Evolutionary conservation across 2,329 filamentous ascomycete species (phyloP).

Genomic region (Fusarium pseudonygamai): DNA sequence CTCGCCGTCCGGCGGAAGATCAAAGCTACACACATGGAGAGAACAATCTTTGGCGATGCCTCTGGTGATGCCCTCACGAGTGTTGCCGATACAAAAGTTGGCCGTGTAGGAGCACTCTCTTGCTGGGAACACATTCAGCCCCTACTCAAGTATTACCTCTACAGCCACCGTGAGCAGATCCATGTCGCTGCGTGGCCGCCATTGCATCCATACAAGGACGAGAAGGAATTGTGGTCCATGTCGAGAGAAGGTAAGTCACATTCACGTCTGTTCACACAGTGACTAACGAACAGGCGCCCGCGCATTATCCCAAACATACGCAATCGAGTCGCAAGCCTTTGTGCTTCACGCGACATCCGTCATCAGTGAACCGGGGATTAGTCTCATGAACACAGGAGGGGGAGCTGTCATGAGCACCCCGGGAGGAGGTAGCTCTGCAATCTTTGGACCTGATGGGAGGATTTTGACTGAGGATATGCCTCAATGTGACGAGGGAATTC

Average conservation of each 20-base stretch:
- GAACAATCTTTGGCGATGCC: constrained; percentile 57
- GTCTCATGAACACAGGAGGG: neutral
- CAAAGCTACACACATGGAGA: constrained; percentile 63
- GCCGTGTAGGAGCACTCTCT: constrained; percentile 51
- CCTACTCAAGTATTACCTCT: constrained; percentile 5
- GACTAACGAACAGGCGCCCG: neutral
- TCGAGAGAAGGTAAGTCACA: constrained; percentile 35
- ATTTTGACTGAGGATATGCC: neutral
- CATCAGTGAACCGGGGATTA: neutral
- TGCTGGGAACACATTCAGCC: constrained; percentile 51
- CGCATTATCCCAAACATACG: neutral
- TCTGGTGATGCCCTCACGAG: neutral
- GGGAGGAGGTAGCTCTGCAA: neutral
- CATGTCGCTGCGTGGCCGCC: constrained; percentile 20
- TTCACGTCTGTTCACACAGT: rapidly evolving
- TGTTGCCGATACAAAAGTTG: neutral
- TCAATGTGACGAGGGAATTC: constrained; percentile 52
- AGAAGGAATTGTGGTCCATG: constrained; percentile 38
- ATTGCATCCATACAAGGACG: neutral
- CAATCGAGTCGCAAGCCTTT: neutral
- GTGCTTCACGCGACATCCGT: neutral
- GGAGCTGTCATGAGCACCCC: neutral
- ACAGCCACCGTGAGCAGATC: constrained; percentile 5
- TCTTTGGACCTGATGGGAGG: neutral
- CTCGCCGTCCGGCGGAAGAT: constrained; percentile 56